Evolutionary conservation across 345 rosid species (phyloP), one percentile per base, ranked within the genome.

Genomic region (Citrus cavaleriei): DNA sequence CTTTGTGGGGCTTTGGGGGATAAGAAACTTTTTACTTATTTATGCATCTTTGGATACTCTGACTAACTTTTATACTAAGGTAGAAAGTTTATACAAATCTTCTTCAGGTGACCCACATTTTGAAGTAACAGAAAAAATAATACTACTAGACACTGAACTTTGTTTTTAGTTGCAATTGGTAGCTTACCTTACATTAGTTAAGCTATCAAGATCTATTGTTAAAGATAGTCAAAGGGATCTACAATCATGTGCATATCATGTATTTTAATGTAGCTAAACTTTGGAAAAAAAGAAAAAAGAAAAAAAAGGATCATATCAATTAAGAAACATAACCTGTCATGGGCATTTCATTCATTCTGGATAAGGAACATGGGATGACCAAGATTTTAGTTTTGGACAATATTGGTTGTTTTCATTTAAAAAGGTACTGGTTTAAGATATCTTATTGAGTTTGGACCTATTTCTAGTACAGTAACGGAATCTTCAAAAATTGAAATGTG

Each of bases 41-140:
- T 42, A 67, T 73, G 18, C 30, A 46, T 60, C 77, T 71, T 85
- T 86, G 87, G 86, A 85, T 81, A 7, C 87, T 79, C 86, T 85
- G 86, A 72, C 83, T 62, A 42, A 25, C 79, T 73, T 81, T 85
- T 25, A 32, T 37, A 16, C 58, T 59, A 25, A 46, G 60, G 34
- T 68, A 7, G 74, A 42, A 68, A 42, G 82, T 38, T 64, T 28
- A 49, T 66, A 12, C 32, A 28, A 70, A 51, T 66, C 57, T 69
- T 79, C 72, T 0, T 30, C 7, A 68, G 30, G 49, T 61, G 74
- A 42, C 81, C 69, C 64, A 58, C 82, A 18, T 51, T 21, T 37
- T 38, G 8, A 5, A 24, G 55, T 38, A 25, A 59, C 57, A 73
- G 12, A 37, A 24, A 18, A 35, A 58, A 24, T 59, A 58, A 37